Evolutionary conservation across 2,329 filamentous ascomycete species (phyloP), one percentile per base, ranked within the genome.

Genomic region (Talaromyces sp.): DNA sequence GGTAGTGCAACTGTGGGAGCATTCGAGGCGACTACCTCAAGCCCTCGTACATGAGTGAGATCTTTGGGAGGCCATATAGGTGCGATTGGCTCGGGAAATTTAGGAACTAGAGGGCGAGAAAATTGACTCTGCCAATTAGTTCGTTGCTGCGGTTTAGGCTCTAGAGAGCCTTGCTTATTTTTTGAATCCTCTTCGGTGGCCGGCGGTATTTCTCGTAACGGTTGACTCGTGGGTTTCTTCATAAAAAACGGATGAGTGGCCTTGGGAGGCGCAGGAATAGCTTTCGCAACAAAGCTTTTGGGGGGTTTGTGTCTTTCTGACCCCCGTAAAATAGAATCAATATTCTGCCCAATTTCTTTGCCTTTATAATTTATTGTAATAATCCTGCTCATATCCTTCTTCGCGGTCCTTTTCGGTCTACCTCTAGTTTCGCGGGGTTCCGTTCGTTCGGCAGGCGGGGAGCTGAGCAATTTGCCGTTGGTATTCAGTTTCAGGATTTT

Each of bases 231-330:
- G 7, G 78, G 24, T 65, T 86, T 89, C 6, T 82, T 84, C 68
- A 81, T 69, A 69, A 92, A 92, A 69, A 92, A 90, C 0, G 89
- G 89, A 73, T 92, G 87, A 0, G 84, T 82, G 1, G 78, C 66
- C 66, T 83, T 86, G 7, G 71, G 65, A 50, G 74, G 67, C 14
- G 67, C 66, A 56, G 66, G 63, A 52, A 58, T 55, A 35, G 50
- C 32, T 27, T 17, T 31, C 60, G 64, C 71, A 38, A 64, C 66
- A 62, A 60, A 64, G 55, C 46, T 64, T 51, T 59, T 64, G 14
- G 49, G 24, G 17, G 54, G 21, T n/a, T 69, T 62, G 64, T 67
- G 63, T 62, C 73, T 71, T 52, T 70, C 70, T 50, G 66, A 68
- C 41, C 76, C 74, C 66, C 67, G 62, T 58, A 92, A 71, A 26